A percentile compares a stretch with the other conserved stretches of the same genome.
These are phyloP conservation scores for Xylaria nigripes DNA, from an alignment of 495 filamentous ascomycete species.

Conservation along the genomic window DNA sequence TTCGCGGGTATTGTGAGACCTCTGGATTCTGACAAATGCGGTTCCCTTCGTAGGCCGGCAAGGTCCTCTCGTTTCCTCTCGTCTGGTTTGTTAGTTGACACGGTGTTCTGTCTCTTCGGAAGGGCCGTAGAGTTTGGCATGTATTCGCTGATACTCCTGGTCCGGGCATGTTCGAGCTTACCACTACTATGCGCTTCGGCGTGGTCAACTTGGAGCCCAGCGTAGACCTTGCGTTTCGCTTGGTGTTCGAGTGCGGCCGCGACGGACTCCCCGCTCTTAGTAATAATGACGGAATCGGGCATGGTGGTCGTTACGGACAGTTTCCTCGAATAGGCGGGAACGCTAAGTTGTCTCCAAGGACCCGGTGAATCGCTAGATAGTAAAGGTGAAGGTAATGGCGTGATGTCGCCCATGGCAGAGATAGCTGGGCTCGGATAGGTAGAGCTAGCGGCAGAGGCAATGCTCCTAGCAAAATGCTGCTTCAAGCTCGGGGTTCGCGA, in stretches of 20 bases:
- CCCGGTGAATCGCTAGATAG: slow-evolving; percentile 63
- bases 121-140: slow-evolving; percentile 60
- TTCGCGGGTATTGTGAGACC: slow-evolving; percentile 55
- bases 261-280: slow-evolving; percentile 45
- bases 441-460: slow-evolving; percentile 38
- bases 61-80: slow-evolving; percentile 37
- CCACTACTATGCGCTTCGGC: slow-evolving; percentile 23
- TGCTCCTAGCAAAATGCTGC: slow-evolving; percentile 27
- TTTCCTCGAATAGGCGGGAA: slow-evolving; percentile 34
- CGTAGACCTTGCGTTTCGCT: slow-evolving; percentile 45
- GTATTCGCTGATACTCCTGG: slow-evolving; percentile 84
- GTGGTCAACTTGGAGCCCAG: slow-evolving; percentile 30
- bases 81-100: slow-evolving; percentile 43
- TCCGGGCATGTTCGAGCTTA: slow-evolving; percentile 44
- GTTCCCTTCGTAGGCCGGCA: slow-evolving; percentile 65
- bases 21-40: slow-evolving; percentile 67
- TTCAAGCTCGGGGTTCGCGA: slow-evolving; percentile 44
- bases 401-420: slow-evolving; percentile 79
- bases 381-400: slow-evolving; percentile 85
- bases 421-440: slow-evolving; percentile 53
- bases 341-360: slow-evolving; percentile 51
- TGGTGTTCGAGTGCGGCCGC: slow-evolving; percentile 39
- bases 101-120: slow-evolving; percentile 62
- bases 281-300: slow-evolving; percentile 36
- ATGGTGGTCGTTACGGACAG: slow-evolving; percentile 28